These are phyloP conservation scores for Dovyalis caffra DNA, from an alignment of 345 rosid species.

Conservation along the genomic window DNA sequence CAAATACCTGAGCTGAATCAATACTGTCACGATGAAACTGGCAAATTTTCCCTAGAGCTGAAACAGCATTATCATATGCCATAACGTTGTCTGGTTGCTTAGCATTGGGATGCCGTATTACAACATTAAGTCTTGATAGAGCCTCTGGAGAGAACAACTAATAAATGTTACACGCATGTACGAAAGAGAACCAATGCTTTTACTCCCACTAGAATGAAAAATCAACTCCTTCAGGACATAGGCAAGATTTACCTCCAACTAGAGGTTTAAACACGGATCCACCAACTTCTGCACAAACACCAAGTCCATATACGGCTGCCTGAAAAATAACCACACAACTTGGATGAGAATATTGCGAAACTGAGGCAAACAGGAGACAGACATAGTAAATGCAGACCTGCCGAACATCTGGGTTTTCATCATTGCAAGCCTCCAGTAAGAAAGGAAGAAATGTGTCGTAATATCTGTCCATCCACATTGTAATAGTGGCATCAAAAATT, in stretches of 20 bases:
- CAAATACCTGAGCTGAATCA: slow-evolving; percentile 81
- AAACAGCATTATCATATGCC: slow-evolving; percentile 99
- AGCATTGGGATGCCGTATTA: slow-evolving; percentile 77
- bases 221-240: slow-evolving; percentile 1
- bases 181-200: background rate
- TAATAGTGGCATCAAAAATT: slow-evolving; percentile 19
- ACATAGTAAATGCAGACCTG: slow-evolving; percentile 50
- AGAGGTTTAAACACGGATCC: slow-evolving; percentile 84
- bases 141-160: slow-evolving; percentile 65
- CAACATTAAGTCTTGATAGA: slow-evolving; percentile 87
- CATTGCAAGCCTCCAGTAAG: slow-evolving; percentile 97
- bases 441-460: slow-evolving; percentile 96
- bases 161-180: slow-evolving; percentile 19
- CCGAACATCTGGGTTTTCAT: slow-evolving; percentile 88
- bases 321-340: slow-evolving; percentile 32
- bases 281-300: slow-evolving; percentile 99
- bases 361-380: slow-evolving; percentile 8
- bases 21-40: slow-evolving; percentile 84
- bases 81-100: slow-evolving; percentile 77
- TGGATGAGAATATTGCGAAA: slow-evolving; percentile 6
- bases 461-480: slow-evolving; percentile 52
- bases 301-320: slow-evolving; percentile 99
- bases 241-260: slow-evolving; percentile 71
- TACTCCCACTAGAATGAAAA: background rate
- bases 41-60: slow-evolving; percentile 96